These are phyloP conservation scores for Aspergillus sp. DNA, from an alignment of 2,329 filamentous ascomycete genomes.

Conservation along the genomic window DNA sequence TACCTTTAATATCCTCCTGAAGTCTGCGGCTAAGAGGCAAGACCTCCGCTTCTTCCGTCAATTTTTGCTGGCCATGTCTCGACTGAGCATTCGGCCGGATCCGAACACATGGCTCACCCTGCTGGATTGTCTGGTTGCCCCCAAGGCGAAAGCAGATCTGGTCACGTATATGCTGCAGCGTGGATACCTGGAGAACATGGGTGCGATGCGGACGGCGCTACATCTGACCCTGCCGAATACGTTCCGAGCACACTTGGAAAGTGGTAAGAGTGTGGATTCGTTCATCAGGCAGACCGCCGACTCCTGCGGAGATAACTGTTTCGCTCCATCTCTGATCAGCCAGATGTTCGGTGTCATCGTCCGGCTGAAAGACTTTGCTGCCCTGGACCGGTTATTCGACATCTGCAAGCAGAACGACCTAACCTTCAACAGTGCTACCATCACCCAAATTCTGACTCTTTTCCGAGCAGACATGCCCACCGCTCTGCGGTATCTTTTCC, in stretches of 20 bases:
- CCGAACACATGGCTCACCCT: slow-evolving; percentile 47
- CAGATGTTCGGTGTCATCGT: slow-evolving; percentile 41
- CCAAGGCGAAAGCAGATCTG: slow-evolving; percentile 31
- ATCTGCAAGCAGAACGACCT: slow-evolving; percentile 34
- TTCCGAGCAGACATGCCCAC: slow-evolving; percentile 28
- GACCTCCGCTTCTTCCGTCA: slow-evolving; percentile 44
- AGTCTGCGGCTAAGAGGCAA: slow-evolving; percentile 38
- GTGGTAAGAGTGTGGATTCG: slow-evolving; percentile 33
- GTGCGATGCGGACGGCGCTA: slow-evolving; percentile 29
- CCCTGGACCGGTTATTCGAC: slow-evolving; percentile 33
- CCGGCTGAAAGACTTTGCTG: slow-evolving; percentile 26
- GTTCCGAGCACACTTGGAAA: slow-evolving; percentile 36
- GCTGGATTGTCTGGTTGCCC: slow-evolving; percentile 32
- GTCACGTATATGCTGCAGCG: slow-evolving; percentile 34
- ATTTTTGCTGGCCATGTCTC: slow-evolving; percentile 43
- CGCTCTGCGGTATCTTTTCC: slow-evolving; percentile 28
- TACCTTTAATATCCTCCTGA: slow-evolving; percentile 50
- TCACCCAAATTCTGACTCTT: slow-evolving; percentile 33
- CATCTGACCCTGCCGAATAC: slow-evolving; percentile 36
- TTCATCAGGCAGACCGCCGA: slow-evolving; percentile 44
- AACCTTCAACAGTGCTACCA: slow-evolving; percentile 27
- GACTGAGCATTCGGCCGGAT: slow-evolving; percentile 41
- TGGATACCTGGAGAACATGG: slow-evolving; percentile 32
- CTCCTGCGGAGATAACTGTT: slow-evolving; percentile 40
- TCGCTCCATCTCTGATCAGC: slow-evolving; percentile 38